Evolutionary conservation across 139 green algal genomes (phyloP), one percentile per base, ranked within the genome.

Genomic region (Monoraphidium neglectum): DNA sequence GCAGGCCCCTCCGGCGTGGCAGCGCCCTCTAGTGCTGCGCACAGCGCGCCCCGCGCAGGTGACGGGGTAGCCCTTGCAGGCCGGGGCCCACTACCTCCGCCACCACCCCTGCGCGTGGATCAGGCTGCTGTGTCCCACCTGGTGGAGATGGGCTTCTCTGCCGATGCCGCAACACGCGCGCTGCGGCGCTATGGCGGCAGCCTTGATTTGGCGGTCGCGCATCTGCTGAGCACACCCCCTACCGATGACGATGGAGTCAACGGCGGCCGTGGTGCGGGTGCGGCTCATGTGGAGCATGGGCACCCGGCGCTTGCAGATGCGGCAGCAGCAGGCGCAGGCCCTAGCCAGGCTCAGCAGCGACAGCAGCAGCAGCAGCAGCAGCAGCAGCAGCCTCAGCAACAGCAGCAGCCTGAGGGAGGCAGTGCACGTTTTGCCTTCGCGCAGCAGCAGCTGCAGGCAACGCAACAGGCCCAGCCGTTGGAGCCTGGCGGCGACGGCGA

Each of bases 131-230:
- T 81, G 21, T 64, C 72, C 63, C 75, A 79, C 57, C 71, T 84
- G 43, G 68, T 77, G 56, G 72, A 76, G 35, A 86, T 83, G 82
- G 84, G 84, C 68, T 89, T 89, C 59, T 78, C 72, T 13, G 70
- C 78, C 23, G 60, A 72, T 21, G 65, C 70, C 37, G 74, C 69
- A 10, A 43, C 73, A 21, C 67, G 57, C 2, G 77, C 74, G 28
- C 56, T 87, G n/a, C 60, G 64, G 16, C 76, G 67, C 37, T 74
- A 76, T 0, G 62, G 73, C 10, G 64, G 75, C 10, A 72, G 70
- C 53, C 59, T 86, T 30, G 81, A 86, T 30, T 36, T 83, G 76
- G 81, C 81, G 21, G 70, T 86, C 1, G 68, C 66, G 4, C 51
- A 70, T 18, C 47, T 87, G 72, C 68, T 87, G 61, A 47, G 72